Evolutionary conservation across 2,329 filamentous ascomycete genomes (phyloP).

Genomic region (Ramularia endophylla): DNA sequence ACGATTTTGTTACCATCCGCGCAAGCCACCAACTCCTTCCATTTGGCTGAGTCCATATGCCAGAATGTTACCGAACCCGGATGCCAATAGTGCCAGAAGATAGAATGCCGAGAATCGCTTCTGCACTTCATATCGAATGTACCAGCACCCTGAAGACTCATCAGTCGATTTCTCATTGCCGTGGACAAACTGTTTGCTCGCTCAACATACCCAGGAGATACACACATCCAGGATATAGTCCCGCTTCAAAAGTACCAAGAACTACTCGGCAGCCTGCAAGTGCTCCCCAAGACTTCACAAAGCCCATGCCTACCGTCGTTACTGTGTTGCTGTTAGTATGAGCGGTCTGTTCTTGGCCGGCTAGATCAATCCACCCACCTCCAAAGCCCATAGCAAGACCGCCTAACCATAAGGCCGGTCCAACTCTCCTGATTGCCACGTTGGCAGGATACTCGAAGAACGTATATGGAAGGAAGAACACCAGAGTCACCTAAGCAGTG

Average conservation of each 20-base stretch:
- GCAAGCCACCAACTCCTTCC: slow-evolving; percentile 37
- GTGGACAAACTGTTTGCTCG: background rate
- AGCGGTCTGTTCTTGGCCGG: too few species aligned
- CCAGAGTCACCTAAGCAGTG: slow-evolving; percentile 19
- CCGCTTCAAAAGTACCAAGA: slow-evolving; percentile 56
- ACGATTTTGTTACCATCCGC: slow-evolving; percentile 20
- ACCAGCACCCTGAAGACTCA: slow-evolving; percentile 19
- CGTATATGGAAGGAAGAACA: slow-evolving; percentile 32
- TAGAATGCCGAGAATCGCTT: slow-evolving; percentile 17
- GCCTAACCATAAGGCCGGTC: slow-evolving; percentile 25
- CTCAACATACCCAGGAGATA: slow-evolving; percentile 12
- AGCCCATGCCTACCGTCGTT: slow-evolving; percentile 56
- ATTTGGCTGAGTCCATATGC: slow-evolving; percentile 14
- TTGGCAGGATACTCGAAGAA: slow-evolving; percentile 23
- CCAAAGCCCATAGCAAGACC: slow-evolving; percentile 31
- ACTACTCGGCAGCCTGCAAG: slow-evolving; percentile 51
- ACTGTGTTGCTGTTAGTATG: too few species aligned
- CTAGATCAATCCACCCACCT: slow-evolving; percentile 26
- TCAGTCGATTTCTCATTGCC: background rate
- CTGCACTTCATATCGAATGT: slow-evolving; percentile 16
- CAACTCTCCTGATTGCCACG: slow-evolving; percentile 31
- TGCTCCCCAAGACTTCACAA: slow-evolving; percentile 45
- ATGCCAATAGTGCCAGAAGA: slow-evolving; percentile 10
- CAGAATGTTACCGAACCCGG: slow-evolving; percentile 14
- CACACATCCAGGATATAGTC: slow-evolving; percentile 36